phyloP scores from a whole-genome alignment of 2,329 filamentous ascomycete genomes.

The Verruconis gallopava region DNA sequence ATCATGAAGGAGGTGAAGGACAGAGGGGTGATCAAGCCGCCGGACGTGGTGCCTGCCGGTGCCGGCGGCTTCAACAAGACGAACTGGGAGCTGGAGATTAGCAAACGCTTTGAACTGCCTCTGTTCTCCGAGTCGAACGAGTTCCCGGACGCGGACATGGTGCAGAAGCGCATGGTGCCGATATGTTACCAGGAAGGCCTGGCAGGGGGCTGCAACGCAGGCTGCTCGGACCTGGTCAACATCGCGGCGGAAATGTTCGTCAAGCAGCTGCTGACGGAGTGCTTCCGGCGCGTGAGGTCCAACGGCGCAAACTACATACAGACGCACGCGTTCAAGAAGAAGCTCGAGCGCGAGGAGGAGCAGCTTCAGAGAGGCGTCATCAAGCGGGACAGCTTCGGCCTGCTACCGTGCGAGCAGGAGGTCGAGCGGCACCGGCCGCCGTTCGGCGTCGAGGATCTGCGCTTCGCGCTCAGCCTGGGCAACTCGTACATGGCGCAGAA shows the following conservation, averaged over 20 bases:
- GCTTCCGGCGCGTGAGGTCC: conserved; percentile 40
- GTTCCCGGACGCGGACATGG: conserved; percentile 45
- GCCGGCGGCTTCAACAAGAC: conserved; percentile 62
- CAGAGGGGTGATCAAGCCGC: conserved; percentile 26
- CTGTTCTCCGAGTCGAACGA: conserved; percentile 49
- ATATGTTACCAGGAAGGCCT: conserved; percentile 54
- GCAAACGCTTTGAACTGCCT: conserved; percentile 50
- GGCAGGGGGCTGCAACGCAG: conserved; percentile 37
- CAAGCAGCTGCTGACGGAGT: conserved; percentile 44
- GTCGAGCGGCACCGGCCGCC: conserved; percentile 58
- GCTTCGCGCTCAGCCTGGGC: conserved; percentile 61
- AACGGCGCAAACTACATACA: conserved; percentile 51
- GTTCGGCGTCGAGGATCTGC: conserved; percentile 64
- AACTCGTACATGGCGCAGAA: conserved; percentile 58
- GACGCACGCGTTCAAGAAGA: conserved; percentile 63
- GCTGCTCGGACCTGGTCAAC: conserved; percentile 47
- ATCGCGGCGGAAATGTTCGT: conserved; percentile 50
- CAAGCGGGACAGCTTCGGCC: conserved; percentile 57
- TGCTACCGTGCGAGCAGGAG: conserved; percentile 71
- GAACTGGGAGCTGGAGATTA: conserved; percentile 55
- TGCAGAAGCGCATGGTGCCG: conserved; percentile 47
- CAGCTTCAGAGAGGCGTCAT: conserved; percentile 48
- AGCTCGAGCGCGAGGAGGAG: conserved; percentile 64
- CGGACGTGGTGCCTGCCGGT: conserved; percentile 52
- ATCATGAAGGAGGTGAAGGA: conserved; percentile 13